phyloP scores from a whole-genome alignment of 805 yeast genomes.

The Myxozyma kluyveri region DNA sequence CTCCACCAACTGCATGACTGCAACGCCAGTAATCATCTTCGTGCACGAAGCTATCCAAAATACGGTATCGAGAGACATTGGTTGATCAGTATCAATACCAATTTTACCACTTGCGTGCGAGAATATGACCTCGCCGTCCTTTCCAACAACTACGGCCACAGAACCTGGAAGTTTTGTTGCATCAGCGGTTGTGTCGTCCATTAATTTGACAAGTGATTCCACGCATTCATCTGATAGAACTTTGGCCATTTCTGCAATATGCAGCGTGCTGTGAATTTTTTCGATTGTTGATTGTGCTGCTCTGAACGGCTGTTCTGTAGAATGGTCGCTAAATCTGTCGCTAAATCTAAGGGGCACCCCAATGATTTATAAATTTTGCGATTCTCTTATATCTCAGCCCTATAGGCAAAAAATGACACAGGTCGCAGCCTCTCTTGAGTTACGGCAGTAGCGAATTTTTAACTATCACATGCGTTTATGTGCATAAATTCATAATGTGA shows the following conservation, averaged over 20 bases:
- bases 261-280: neutral
- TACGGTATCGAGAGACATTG: slow-evolving; percentile 32
- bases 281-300: neutral
- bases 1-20: slow-evolving; percentile 39
- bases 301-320: too few relatives aligned
- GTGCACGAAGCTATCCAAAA: slow-evolving; percentile 40
- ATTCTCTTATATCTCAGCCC: too few relatives aligned
- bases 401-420: too few relatives aligned
- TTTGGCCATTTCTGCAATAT: neutral
- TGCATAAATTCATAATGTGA: too few relatives aligned
- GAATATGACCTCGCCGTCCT: neutral
- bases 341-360: too few relatives aligned
- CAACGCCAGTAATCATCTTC: slow-evolving; percentile 38
- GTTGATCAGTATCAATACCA: neutral
- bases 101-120: neutral
- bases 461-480: too few relatives aligned
- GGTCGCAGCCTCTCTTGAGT: too few relatives aligned
- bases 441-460: too few relatives aligned
- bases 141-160: neutral
- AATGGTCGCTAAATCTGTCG: too few relatives aligned
- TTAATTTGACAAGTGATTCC: too few relatives aligned
- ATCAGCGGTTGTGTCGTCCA: neutral
- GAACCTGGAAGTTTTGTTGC: neutral
- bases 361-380: too few relatives aligned
- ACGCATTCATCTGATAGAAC: too few relatives aligned